Base-by-base conservation (phyloP, 768 basidiomycete species). In the Mycena epipterygia region DNA sequence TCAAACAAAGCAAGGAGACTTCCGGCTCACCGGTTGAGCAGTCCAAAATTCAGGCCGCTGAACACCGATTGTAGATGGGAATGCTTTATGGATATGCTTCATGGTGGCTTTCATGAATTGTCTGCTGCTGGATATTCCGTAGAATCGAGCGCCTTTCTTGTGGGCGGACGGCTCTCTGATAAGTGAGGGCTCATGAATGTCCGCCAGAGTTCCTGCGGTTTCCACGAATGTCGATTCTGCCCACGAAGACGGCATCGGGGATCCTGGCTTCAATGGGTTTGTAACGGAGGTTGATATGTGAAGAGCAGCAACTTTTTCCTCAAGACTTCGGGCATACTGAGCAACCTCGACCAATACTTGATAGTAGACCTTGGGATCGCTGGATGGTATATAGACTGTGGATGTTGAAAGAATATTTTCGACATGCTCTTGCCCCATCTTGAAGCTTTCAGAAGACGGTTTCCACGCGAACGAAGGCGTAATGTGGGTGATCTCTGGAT, bases 31-130 rank as follows among this genome's bases (percentile, higher is more conserved):
- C 9, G 67, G 67, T 6, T 62, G 63, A 17, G 29, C 17, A 5
- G 48, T 59, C 75, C 73, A 73, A 46, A 71, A 76, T 37, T 76
- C 67, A 13, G 70, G 66, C 14, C 71, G 64, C 33, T 67, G 70
- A 23, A 59, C 9, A 32, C 65, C 49, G 30, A 59, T 27, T 6
- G 67, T 37, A 29, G n/a, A 37, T 17, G 5, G 51, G 35, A 37
- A 49, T 29, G 44, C 46, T 59, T 5, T 56, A 5, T 55, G 33
- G 5, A 67, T 52, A 21, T 64, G 55, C 46, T 44, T 56, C 12
- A 71, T 58, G 2, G 65, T 65, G 9, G 65, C 11, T 27, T 55
- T 61, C 16, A 49, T 27, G 27, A 71, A 67, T 30, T 62, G 27
- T 16, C 62, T 27, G 53, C 60, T 63, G 48, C 70, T 71, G 23